Base-by-base conservation (phyloP, 106 monocot genomes). In the Dendrobium nobile region DNA sequence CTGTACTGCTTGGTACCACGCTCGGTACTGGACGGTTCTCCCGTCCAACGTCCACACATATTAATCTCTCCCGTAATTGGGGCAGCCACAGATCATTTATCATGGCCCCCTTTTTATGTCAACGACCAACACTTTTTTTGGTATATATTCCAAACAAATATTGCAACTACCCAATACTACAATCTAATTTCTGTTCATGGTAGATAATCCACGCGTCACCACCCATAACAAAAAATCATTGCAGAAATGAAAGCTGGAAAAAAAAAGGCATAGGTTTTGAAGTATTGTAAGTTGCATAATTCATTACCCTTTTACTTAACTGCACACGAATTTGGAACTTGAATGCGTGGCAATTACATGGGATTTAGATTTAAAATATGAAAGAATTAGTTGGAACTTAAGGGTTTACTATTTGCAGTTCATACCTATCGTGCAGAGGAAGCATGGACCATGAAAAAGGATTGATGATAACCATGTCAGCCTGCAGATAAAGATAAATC, bases 391-490 rank as follows among this genome's bases (percentile, higher is more conserved):
- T 61, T 61, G n/a, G 8, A 22, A 61, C 61, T 0, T 22, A 22
- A 61, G 22, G 22, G 22, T 61, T 61, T 2, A 61, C 22, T 22
- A 61, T 22, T 22, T 61, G n/a, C 22, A 37, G 70, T 81, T 26
- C 81, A 61, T 87, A 96, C 96, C 88, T 74, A 77, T 96, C 96
- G 86, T 93, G 91, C 22, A 96, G 64, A 43, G 93, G 96, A 82
- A 88, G 85, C 96, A 96, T 96, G 48, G 91, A 81, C 96, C 96
- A 96, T 59, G 87, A 84, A 76, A 93, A 90, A 75, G 96, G 93
- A 83, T 93, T 90, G 40, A 96, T 80, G 55, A 93, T 70, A 51
- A 96, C 77, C 81, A 96, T 75, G 70, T 96, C 93, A 77, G 96
- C 96, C 95, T 96, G 86, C 67, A 90, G 77, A 81, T 67, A 41